phyloP scores from a whole-genome alignment of 139 green algal species.

The Ettlia oleoabundans region DNA sequence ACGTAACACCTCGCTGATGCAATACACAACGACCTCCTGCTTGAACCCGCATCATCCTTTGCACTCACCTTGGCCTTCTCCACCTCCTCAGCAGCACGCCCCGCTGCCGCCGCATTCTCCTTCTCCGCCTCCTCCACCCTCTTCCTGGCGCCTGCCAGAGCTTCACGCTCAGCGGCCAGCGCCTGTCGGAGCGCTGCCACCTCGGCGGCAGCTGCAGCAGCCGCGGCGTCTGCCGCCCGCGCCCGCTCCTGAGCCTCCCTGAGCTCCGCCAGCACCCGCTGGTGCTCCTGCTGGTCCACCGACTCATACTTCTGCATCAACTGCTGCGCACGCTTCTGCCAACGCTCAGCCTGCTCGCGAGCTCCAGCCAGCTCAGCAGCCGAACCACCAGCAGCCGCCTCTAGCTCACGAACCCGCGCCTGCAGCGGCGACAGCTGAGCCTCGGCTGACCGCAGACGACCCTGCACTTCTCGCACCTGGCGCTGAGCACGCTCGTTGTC shows the following conservation, averaged over 20 bases:
- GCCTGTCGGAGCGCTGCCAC: neutral
- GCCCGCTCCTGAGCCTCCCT: constrained; percentile 8
- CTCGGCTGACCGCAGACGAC: constrained; percentile 19
- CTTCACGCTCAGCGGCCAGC: neutral
- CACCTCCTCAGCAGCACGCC: neutral
- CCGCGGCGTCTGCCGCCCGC: neutral
- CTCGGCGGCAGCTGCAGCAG: neutral
- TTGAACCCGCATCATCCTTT: neutral
- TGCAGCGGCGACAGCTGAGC: constrained; percentile 34
- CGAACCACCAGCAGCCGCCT: constrained; percentile 31
- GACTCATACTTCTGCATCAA: constrained; percentile 59
- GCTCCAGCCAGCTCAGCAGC: constrained; percentile 37
- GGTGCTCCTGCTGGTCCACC: constrained; percentile 58
- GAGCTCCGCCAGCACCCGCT: constrained; percentile 50
- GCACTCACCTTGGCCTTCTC: constrained; percentile 12
- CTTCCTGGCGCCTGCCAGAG: neutral
- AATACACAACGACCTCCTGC: neutral
- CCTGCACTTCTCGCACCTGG: constrained; percentile 18
- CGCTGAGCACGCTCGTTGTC: constrained; percentile 16
- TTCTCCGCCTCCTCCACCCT: constrained; percentile 21
- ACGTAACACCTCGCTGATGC: too few relatives aligned
- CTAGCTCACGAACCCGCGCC: constrained; percentile 16
- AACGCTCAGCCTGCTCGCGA: constrained; percentile 41
- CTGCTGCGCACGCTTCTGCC: constrained; percentile 55
- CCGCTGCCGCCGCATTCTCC: neutral